Evolutionary conservation across 1,284 basidiomycete genomes (phyloP), one percentile per base, ranked within the genome.

Genomic region (Austroboletus sp.): DNA sequence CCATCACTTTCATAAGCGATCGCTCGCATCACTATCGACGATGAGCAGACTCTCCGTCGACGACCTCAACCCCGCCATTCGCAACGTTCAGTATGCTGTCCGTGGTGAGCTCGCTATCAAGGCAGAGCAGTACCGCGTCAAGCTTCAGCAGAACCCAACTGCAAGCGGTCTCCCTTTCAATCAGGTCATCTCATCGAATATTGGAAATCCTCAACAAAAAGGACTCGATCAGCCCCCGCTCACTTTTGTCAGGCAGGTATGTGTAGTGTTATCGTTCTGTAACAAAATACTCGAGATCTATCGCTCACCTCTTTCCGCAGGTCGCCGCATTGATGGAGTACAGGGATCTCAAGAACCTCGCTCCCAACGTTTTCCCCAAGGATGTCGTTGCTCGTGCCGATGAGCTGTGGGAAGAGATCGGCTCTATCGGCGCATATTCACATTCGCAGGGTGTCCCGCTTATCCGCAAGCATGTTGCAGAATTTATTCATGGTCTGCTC

Each of bases 151-250:
- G 31, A 66, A 69, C 31, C 51, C 58, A 10, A 32, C 33, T 3
- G 65, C 73, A 49, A 70, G 80, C 49, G 70, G 71, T 17, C 76
- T 98, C 15, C 90, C 92, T 17, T 98, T 98, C 66, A 78, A 83
- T 62, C 82, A 82, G 57, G 78, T 98, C 66, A 92, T 98, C 63
- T 89, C 83, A 19, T 91, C 92, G 54, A 98, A 98, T 71, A 98
- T 98, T 49, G 95, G 95, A 8, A 98, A 98, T 65, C 95, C 95
- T 0, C 95, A 98, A 70, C 95, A 97, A 69, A 85, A 85, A 62
- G 91, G 89, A 1, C 75, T 98, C 36, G 85, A 97, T 66, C 96
- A 98, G 67, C 80, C 84, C 17, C 91, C 94, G 1, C 80, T 98
- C 52, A 97, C 95, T 7, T 98, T 91, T 68, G 80, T 83, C 60